phyloP scores from a whole-genome alignment of 2,329 filamentous ascomycete genomes.

The Zymoseptoria passerinii region DNA sequence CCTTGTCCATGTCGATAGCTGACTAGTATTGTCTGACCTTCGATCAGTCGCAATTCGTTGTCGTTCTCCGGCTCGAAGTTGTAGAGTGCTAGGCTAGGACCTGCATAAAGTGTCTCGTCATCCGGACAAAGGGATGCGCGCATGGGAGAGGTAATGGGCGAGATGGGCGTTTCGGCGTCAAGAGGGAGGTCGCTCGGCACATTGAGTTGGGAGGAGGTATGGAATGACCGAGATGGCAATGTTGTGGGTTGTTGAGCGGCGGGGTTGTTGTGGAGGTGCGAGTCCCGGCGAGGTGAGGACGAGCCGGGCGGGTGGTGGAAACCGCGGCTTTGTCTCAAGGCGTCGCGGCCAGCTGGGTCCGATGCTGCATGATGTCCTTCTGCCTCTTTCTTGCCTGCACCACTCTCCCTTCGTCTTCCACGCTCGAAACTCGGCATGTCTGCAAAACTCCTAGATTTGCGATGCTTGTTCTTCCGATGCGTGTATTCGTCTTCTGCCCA shows the following conservation, averaged over 20 bases:
- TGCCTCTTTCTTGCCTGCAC: conserved; percentile 27
- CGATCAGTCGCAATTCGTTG: conserved; percentile 84
- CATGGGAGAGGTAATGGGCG: conserved; percentile 16
- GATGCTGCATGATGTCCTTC: conserved; percentile 35
- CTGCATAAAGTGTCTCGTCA: conserved; percentile 88
- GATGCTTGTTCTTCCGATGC: conserved; percentile 22
- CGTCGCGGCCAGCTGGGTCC: conserved; percentile 26
- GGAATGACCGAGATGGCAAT: conserved; percentile 21
- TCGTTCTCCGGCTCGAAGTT: conserved; percentile 94
- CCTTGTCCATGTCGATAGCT: conserved; percentile 94
- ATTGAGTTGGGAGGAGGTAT: conserved; percentile 12
- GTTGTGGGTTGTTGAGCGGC: conserved; percentile 15
- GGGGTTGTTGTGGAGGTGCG: background rate
- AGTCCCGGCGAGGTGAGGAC: background rate
- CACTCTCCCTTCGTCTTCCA: conserved; percentile 34
- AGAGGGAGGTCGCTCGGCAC: conserved; percentile 23
- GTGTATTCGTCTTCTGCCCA: conserved; percentile 14
- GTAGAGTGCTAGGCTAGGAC: conserved; percentile 89
- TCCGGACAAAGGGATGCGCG: conserved; percentile 48
- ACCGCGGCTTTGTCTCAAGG: conserved; percentile 25
- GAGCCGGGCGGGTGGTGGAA: background rate
- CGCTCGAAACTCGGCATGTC: conserved; percentile 77
- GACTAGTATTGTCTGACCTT: conserved; percentile 94
- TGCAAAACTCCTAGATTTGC: conserved; percentile 60
- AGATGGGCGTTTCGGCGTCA: conserved; percentile 17